Evolutionary conservation across 2,329 filamentous ascomycete species (phyloP), one percentile per base, ranked within the genome.

Genomic region (Trichoderma sp.): DNA sequence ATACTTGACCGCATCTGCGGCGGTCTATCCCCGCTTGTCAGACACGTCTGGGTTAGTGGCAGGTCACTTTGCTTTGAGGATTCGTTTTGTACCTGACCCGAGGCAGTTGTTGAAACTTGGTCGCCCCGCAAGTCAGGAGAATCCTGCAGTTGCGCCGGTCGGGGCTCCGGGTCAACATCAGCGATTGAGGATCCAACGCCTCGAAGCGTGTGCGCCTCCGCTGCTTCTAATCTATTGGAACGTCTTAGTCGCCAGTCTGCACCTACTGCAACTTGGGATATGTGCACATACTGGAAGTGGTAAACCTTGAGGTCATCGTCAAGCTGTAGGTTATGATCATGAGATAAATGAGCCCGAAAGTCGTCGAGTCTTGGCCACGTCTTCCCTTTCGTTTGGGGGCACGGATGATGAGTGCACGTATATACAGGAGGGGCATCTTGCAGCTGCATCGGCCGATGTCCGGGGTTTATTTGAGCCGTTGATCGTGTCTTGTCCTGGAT

Each of bases 341-440:
- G 89, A 66, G 85, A 87, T 63, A 97, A 88, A 81, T 98, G 95
- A 41, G 92, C 91, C 76, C 92, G 92, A 82, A 98, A 97, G 80
- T 98, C 98, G 83, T 98, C 95, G 69, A 92, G 86, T 24, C 95
- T 90, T 1, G 93, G 93, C 94, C 94, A 98, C 81, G 97, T 97
- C 1, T 85, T 53, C 45, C n/a, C 76, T 11, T 68, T 71, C 59
- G 79, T 80, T 8, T 76, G 76, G 7, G 76, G 77, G 59, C 82
- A 83, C 8, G 75, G 38, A 0, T 75, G 79, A 65, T 80, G 74
- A 14, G 35, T 76, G 62, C 81, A 83, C 8, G 80, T 53, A n/a
- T 80, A 83, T 2, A 74, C 63, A 56, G 76, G 78, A n/a, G 76
- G 68, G 6, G 79, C 71, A 21, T 77, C 77, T n/a, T 71, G 65